Conservation (phyloP, 2,329 filamentous ascomycete species). For the Colletotrichum tropicale region DNA sequence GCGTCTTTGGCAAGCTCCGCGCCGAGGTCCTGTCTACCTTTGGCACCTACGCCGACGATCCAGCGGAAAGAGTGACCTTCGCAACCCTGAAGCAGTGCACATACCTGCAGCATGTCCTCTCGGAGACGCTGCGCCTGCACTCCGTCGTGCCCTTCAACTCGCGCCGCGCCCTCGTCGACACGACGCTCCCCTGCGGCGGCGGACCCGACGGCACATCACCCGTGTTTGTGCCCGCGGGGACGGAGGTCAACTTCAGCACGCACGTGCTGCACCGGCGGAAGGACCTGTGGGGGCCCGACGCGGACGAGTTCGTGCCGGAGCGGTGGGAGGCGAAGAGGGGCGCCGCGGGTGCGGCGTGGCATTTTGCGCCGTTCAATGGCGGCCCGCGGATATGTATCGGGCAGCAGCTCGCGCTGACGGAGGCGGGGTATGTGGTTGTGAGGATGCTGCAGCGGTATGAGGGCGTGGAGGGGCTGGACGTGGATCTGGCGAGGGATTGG, state of each 20-base stretch:
- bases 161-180: constrained; percentile 31
- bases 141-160: constrained; percentile 37
- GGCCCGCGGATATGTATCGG: constrained; percentile 40
- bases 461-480: constrained; percentile 7
- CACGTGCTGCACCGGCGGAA: constrained; percentile 35
- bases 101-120: constrained; percentile 27
- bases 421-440: constrained; percentile 26
- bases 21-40: constrained; percentile 11
- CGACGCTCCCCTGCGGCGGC: constrained; percentile 39
- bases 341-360: constrained; percentile 28
- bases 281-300: constrained; percentile 39
- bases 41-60: background rate
- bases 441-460: constrained; percentile 27
- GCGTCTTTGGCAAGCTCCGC: constrained; percentile 18
- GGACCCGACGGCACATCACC: constrained; percentile 34
- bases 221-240: constrained; percentile 36
- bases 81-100: constrained; percentile 24
- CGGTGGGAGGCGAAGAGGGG: constrained; percentile 36
- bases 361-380: constrained; percentile 39
- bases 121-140: constrained; percentile 35
- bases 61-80: constrained; percentile 6
- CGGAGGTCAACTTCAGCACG: constrained; percentile 29
- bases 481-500: background rate
- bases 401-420: constrained; percentile 34
- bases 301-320: constrained; percentile 38